Evolutionary conservation across 768 basidiomycete species (phyloP), one percentile per base, ranked within the genome.

Genomic region (Holtermannia corniformis): DNA sequence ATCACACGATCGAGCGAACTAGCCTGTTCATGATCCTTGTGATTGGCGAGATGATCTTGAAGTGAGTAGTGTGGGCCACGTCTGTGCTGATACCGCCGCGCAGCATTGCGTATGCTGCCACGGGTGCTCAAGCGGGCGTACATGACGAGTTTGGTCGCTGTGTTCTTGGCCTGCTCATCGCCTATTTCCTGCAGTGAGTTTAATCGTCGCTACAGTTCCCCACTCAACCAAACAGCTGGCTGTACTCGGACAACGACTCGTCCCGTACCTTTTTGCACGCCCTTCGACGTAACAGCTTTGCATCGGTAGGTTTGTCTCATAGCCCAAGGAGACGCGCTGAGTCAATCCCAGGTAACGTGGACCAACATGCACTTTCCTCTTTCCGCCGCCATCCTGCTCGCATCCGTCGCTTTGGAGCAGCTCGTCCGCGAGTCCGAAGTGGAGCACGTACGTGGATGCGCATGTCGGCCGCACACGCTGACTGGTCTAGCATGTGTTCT

Each of bases 231-330:
- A 37, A 7, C 20, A 49, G 52, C 48, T 54, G 52, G 52, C 37
- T 54, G 2, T 54, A 54, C 52, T 54, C 48, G 28, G 52, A 54
- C 41, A 47, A 46, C 14, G 52, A 54, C 47, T 54, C 52, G 3
- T 50, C 47, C 47, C 27, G 46, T 23, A 47, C 48, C 20, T 54
- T 54, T 27, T 25, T 54, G 22, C 52, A 54, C 23, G 52, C 52
- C 14, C 46, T 54, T 24, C 22, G 52, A 32, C 46, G 47, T 1
- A 22, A 24, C 22, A n/a, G 21, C 25, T 48, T 22, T n/a, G 32
- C 5, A 21, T 27, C 51, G 7, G 28, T 13, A 7, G 23, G 1
- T 1, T 25, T 45, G 43, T 28, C 28, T 14, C n/a, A n/a, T n/a
- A n/a, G n/a, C n/a, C n/a, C n/a, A n/a, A n/a, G n/a, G n/a, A n/a